These are phyloP conservation scores for Pseudocercospora fijiensis DNA, from an alignment of 2,329 filamentous ascomycete species.

Conservation along the genomic window DNA sequence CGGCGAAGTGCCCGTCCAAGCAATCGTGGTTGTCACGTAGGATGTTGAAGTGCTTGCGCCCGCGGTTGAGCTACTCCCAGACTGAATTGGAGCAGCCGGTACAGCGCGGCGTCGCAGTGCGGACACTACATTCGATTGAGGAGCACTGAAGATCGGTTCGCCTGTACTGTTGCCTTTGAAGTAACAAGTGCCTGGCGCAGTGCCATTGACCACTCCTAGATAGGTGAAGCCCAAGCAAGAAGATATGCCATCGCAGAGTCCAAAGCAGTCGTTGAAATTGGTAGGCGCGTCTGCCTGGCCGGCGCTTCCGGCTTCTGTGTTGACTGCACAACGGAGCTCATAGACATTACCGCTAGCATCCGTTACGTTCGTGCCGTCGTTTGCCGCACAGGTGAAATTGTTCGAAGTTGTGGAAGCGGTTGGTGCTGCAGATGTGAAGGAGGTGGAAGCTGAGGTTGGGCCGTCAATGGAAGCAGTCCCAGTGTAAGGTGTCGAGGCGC, in stretches of 20 bases:
- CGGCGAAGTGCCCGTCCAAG: neutral
- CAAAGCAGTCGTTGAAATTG: constrained; percentile 29
- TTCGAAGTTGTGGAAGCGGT: neutral
- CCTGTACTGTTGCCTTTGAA: constrained; percentile 18
- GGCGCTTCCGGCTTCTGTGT: neutral
- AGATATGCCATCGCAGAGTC: constrained; percentile 22
- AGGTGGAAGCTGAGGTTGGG: neutral
- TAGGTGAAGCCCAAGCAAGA: constrained; percentile 31
- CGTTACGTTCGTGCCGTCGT: constrained; percentile 10
- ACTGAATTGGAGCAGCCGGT: neutral
- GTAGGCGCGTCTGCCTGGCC: constrained; percentile 5
- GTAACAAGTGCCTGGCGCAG: constrained; percentile 30
- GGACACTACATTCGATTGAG: constrained; percentile 5
- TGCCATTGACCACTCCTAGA: constrained; percentile 25
- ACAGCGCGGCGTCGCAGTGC: constrained; percentile 1
- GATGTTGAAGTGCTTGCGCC: neutral
- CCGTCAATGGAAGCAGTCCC: no score
- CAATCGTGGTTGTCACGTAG: neutral
- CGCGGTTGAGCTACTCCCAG: neutral
- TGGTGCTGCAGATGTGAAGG: constrained; percentile 4
- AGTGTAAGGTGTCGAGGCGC: neutral
- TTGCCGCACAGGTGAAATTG: constrained; percentile 10
- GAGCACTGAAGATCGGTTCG: constrained; percentile 1
- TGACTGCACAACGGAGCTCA: constrained; percentile 7
- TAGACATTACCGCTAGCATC: constrained; percentile 8